Base-by-base conservation (phyloP, 495 filamentous ascomycete species). In the Xylaria castorea region DNA sequence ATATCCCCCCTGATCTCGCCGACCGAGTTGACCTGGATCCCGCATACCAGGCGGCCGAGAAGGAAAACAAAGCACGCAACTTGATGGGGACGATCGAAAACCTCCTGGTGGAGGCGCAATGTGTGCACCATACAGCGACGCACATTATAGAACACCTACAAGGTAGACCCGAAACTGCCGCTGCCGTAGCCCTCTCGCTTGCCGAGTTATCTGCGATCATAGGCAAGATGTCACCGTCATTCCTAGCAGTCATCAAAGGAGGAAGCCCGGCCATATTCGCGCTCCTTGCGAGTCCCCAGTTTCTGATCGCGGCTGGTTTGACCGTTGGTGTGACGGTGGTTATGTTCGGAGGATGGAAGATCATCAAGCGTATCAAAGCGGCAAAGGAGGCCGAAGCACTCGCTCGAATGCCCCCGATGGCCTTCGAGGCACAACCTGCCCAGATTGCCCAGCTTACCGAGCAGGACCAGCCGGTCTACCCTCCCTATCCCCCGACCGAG, bases 291-390 rank as follows among this genome's bases (percentile, higher is more conserved):
- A 92, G 89, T 69, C 96, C 96, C 20, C 93, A 99, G 78, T 99
- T 99, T 78, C 85, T 97, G 44, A 97, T 99, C 73, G 93, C 95
- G 27, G 93, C 92, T 20, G 93, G 96, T 25, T 89, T 98, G 32
- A 94, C 92, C 0, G 89, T 97, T 0, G 95, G 94, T 18, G 92
- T 95, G 18, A 98, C 94, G 0, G 90, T 99, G 5, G 91, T 99
- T 75, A 94, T 96, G 83, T 91, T 99, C 66, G 96, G 96, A 51
- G 96, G 96, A 18, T 97, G 93, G 88, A 97, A 96, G 84, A 97
- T 99, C 77, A 90, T 99, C 83, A 97, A 97, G 85, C 90, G 90
- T 76, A 91, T 98, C 74, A 68, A 82, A 75, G 79, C 83, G 72
- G 71, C 77, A 60, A 77, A 77, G 42, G 77, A 78, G 2, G 80